A percentile compares a stretch with the other conserved stretches of the same genome.
Evolutionary conservation across 164 flowering plant genomes (phyloP).

Genomic region (Cinnamomum chago): DNA sequence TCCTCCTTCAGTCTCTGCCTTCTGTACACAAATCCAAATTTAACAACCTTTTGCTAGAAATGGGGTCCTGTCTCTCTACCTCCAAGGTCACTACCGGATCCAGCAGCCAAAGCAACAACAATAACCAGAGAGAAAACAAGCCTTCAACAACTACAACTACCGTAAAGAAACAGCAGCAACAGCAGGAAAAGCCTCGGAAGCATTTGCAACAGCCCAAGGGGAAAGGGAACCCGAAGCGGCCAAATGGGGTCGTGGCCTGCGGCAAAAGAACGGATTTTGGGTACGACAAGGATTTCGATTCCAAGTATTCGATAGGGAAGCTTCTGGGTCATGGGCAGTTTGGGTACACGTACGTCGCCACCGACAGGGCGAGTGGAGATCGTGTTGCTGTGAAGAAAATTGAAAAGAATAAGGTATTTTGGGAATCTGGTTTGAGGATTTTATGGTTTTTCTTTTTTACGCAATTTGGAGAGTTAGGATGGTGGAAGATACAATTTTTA

Average conservation of each 20-base stretch:
- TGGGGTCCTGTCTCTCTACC: conserved; percentile 86
- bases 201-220: conserved; percentile 20
- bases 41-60: conserved; percentile 18
- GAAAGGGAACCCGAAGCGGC: conserved; percentile 26
- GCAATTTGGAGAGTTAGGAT: neutral
- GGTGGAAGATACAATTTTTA: neutral
- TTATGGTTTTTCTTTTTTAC: too few relatives aligned
- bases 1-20: conserved; percentile 11
- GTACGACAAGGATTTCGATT: conserved; percentile 69
- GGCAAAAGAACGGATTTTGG: conserved; percentile 94
- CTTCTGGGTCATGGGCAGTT: conserved; percentile 94
- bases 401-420: conserved; percentile 80
- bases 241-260: conserved; percentile 42
- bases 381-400: conserved; percentile 93
- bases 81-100: conserved; percentile 58
- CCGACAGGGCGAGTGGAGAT: conserved; percentile 68
- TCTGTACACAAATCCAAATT: neutral
- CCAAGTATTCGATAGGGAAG: conserved; percentile 64
- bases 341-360: conserved; percentile 90
- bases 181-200: conserved; percentile 6
- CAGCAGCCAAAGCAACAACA: conserved; percentile 37
- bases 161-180: conserved; percentile 8
- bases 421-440: neutral
- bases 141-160: conserved; percentile 11
- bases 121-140: conserved; percentile 12